Conservation (phyloP, 176 grass and related monocot genomes). For the Phragmites australis region DNA sequence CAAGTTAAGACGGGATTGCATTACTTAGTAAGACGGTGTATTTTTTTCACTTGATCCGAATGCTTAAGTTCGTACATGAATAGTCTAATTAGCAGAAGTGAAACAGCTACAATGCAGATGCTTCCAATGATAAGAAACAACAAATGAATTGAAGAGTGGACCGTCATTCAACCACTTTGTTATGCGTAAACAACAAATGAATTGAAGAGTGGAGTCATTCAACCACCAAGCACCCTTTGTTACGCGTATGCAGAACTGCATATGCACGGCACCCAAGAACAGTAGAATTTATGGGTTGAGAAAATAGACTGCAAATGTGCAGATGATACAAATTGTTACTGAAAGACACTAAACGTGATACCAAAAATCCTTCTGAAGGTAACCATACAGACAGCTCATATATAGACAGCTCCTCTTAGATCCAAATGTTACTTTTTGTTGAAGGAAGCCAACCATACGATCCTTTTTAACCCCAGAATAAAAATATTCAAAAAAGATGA, state of each 20-base stretch:
- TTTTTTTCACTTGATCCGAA: not conserved
- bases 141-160: not conserved
- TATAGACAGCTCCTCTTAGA: not conserved
- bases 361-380: not conserved
- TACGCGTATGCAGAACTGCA: not conserved
- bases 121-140: not conserved
- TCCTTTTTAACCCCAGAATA: not conserved
- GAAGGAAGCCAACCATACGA: not conserved
- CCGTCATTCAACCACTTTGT: no score
- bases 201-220: no score
- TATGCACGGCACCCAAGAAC: not conserved
- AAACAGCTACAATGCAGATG: not conserved
- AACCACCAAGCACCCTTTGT: not conserved
- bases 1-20: not conserved
- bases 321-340: not conserved
- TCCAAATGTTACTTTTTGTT: not conserved
- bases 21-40: not conserved
- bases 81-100: not conserved
- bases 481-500: constrained; percentile 3
- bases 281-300: not conserved
- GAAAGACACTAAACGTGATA: not conserved
- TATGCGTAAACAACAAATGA: no score
- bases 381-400: not conserved
- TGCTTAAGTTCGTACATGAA: not conserved
- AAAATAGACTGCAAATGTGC: not conserved